Conservation (phyloP, 2,329 filamentous ascomycete genomes). For the Pseudogymnoascus sp. region DNA sequence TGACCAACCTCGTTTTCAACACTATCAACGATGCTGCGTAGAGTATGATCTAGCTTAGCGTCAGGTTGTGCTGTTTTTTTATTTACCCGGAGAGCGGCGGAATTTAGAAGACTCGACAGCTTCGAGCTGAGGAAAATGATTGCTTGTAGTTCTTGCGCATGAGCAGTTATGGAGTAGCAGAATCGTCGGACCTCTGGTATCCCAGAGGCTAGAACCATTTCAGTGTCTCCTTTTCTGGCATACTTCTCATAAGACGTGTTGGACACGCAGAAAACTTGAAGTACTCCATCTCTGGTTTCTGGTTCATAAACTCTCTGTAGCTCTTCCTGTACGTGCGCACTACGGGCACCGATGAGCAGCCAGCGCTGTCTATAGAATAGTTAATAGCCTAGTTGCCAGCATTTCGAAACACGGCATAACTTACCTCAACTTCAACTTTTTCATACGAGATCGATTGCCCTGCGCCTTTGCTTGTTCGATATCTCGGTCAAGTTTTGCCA, state of each 20-base stretch:
- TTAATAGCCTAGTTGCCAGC: background rate
- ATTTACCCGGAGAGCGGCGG: conserved; percentile 24
- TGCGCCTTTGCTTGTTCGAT: conserved; percentile 22
- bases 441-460: conserved; percentile 20
- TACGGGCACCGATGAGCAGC: conserved; percentile 27
- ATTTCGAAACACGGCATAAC: conserved; percentile 6
- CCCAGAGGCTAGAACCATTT: conserved; percentile 25
- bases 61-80: background rate
- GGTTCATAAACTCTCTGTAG: conserved; percentile 24
- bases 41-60: conserved; percentile 12
- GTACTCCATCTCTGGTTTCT: conserved; percentile 16
- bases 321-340: conserved; percentile 24
- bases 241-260: conserved; percentile 30
- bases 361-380: conserved; percentile 21
- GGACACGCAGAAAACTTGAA: conserved; percentile 32
- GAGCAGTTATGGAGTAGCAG: conserved; percentile 29
- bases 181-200: conserved; percentile 29
- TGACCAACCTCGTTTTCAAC: conserved; percentile 15
- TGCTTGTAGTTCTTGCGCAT: conserved; percentile 27
- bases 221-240: conserved; percentile 23
- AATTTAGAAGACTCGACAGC: conserved; percentile 25
- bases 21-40: conserved; percentile 12
- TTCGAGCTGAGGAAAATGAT: conserved; percentile 26
- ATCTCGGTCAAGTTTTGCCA: conserved; percentile 24
- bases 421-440: conserved; percentile 22